A percentile compares a stretch with the other conserved stretches of the same genome.
Evolutionary conservation across 768 basidiomycete species (phyloP).

Genomic region (Termitomyces sp.): DNA sequence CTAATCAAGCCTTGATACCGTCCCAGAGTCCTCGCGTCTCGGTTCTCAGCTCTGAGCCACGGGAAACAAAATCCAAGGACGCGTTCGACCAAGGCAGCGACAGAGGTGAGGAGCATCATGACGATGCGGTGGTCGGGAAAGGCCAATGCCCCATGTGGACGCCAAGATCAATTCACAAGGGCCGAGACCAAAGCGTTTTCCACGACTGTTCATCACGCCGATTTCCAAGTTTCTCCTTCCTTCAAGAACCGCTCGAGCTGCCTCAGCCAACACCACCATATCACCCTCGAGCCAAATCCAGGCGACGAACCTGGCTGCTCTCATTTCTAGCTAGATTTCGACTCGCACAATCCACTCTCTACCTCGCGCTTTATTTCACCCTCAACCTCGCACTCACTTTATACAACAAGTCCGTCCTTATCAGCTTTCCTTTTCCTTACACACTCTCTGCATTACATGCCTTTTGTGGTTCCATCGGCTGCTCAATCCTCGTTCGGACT

Average conservation of each 20-base stretch:
- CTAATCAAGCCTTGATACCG: not conserved
- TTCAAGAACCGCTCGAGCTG: conserved; percentile 6
- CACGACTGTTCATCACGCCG: not conserved
- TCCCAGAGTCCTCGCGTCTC: not conserved
- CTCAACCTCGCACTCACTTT: conserved; percentile 92
- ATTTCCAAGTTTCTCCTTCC: not conserved
- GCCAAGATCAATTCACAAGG: not conserved
- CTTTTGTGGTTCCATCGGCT: conserved; percentile 78
- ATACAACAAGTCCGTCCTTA: conserved; percentile 92
- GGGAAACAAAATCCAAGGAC: not conserved
- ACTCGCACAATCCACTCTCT: conserved; percentile 9
- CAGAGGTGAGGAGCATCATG: not conserved
- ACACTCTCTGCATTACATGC: conserved; percentile 91
- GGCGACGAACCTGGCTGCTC: conserved; percentile 4
- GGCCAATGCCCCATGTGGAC: not conserved
- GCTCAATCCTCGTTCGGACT: conserved; percentile 51
- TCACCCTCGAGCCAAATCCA: conserved; percentile 7
- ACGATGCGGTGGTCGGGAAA: not conserved
- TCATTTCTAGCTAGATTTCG: conserved; percentile 3
- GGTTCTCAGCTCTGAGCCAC: not conserved
- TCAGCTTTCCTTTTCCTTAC: conserved; percentile 93
- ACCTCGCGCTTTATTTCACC: conserved; percentile 71
- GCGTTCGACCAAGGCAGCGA: not conserved
- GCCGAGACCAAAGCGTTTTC: not conserved
- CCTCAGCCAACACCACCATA: conserved; percentile 13